Conservation (phyloP, 2,329 filamentous ascomycete species). For the Neofusicoccum cordaticola region DNA sequence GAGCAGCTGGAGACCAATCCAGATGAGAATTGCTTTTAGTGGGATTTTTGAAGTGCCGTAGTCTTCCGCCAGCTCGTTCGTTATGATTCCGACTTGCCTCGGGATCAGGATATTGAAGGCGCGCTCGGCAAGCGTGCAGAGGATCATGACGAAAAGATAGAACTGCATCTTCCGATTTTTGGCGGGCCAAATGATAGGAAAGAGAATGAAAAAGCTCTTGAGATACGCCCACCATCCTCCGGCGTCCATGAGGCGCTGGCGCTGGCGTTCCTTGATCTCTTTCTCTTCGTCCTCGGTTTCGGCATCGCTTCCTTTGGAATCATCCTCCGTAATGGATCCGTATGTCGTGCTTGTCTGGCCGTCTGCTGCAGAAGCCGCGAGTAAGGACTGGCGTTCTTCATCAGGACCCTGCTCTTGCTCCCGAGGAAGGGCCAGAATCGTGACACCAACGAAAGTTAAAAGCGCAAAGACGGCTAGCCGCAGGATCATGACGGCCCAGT, state of each 20-base stretch:
- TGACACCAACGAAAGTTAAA: constrained; percentile 20
- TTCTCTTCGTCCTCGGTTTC: constrained; percentile 54
- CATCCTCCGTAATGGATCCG: constrained; percentile 39
- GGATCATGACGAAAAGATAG: constrained; percentile 62
- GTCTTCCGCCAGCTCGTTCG: constrained; percentile 61
- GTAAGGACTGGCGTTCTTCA: constrained; percentile 58
- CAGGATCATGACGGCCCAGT: constrained; percentile 27
- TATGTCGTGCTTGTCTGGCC: constrained; percentile 26
- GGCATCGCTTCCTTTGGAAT: constrained; percentile 23
- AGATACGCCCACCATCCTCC: constrained; percentile 76
- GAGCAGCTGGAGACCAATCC: constrained; percentile 40
- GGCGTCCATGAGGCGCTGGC: constrained; percentile 67
- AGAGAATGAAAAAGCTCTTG: constrained; percentile 70
- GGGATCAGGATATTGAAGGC: constrained; percentile 74
- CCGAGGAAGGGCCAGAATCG: not conserved
- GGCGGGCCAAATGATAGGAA: constrained; percentile 76
- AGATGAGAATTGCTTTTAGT: constrained; percentile 54
- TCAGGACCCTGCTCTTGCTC: constrained; percentile 41
- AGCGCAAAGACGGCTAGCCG: constrained; percentile 27
- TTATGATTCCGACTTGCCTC: constrained; percentile 76
- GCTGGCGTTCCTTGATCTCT: constrained; percentile 51
- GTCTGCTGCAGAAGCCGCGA: constrained; percentile 45
- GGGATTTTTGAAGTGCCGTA: constrained; percentile 48
- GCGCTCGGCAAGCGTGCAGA: constrained; percentile 69
- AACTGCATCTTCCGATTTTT: constrained; percentile 65